These are phyloP conservation scores for Ustilago bromivora DNA, from an alignment of 1,284 basidiomycete genomes.

Conservation along the genomic window DNA sequence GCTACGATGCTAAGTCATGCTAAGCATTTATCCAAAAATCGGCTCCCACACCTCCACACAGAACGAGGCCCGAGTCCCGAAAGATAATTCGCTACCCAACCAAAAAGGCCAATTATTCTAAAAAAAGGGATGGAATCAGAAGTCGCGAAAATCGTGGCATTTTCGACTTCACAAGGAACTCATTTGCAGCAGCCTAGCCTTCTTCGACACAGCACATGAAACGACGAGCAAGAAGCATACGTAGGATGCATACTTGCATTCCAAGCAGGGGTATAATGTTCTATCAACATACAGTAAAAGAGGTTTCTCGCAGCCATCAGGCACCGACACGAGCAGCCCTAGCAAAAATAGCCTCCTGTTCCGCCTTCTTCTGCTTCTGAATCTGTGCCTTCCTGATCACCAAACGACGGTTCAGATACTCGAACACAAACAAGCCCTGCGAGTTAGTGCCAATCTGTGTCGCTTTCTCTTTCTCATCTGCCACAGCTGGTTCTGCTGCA, in stretches of 20 bases:
- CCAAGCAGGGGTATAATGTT: constrained; percentile 30
- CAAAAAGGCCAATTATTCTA: not conserved
- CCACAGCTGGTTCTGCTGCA: constrained; percentile 7
- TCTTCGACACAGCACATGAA: not conserved
- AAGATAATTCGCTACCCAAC: no score
- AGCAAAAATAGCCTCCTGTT: constrained; percentile 59
- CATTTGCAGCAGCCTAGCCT: not conserved
- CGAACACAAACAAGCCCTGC: constrained; percentile 53
- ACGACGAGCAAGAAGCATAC: no score
- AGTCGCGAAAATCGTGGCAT: no score
- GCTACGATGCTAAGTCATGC: constrained; percentile 1
- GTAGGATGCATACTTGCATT: not conserved
- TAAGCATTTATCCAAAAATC: not conserved
- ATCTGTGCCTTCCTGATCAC: constrained; percentile 63
- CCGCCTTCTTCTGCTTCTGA: constrained; percentile 51
- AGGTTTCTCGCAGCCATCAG: constrained; percentile 3
- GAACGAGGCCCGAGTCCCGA: constrained; percentile 11
- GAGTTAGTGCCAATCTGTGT: constrained; percentile 52
- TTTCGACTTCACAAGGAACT: no score
- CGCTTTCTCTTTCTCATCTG: constrained; percentile 41
- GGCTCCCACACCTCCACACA: constrained; percentile 26
- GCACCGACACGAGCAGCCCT: constrained; percentile 48
- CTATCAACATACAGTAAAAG: not conserved
- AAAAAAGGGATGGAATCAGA: not conserved
- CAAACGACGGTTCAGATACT: constrained; percentile 62